Conservation (phyloP, 1,284 basidiomycete species). For the Cutaneotrichosporon sp. region DNA sequence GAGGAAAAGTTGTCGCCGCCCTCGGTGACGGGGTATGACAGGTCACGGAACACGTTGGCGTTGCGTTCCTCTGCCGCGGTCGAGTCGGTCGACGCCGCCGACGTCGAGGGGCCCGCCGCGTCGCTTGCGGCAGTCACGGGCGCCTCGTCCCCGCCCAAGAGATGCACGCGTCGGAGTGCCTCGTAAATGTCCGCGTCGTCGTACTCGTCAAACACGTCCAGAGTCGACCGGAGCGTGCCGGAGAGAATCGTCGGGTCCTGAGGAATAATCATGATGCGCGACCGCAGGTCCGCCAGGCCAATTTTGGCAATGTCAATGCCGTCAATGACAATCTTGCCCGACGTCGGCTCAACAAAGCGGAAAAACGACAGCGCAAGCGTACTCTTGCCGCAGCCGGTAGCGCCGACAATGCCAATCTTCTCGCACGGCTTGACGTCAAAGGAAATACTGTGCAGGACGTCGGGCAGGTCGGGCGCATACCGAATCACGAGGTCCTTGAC, state of each 20-base stretch:
- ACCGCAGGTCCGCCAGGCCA: slow-evolving; percentile 79
- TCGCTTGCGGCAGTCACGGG: slow-evolving; percentile 41
- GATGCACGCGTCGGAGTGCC: slow-evolving; percentile 77
- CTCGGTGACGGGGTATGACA: slow-evolving; percentile 66
- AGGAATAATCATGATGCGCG: slow-evolving; percentile 80
- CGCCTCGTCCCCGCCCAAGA: slow-evolving; percentile 55
- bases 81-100: slow-evolving; percentile 24
- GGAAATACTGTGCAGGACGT: slow-evolving; percentile 75
- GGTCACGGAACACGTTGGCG: slow-evolving; percentile 75
- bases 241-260: slow-evolving; percentile 89
- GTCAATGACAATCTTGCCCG: slow-evolving; percentile 78
- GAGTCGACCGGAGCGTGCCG: slow-evolving; percentile 74
- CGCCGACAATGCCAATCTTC: slow-evolving; percentile 75
- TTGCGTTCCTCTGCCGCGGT: slow-evolving; percentile 56
- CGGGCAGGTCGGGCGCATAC: slow-evolving; percentile 73
- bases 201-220: slow-evolving; percentile 89
- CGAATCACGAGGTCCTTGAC: slow-evolving; percentile 76
- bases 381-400: slow-evolving; percentile 70
- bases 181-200: slow-evolving; percentile 80
- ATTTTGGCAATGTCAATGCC: slow-evolving; percentile 75
- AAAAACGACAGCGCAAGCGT: slow-evolving; percentile 91
- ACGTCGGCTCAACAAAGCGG: slow-evolving; percentile 84
- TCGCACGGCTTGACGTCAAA: slow-evolving; percentile 68
- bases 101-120: slow-evolving; percentile 41
- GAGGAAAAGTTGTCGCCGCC: slow-evolving; percentile 87